phyloP scores from a whole-genome alignment of 345 rosid genomes.

The Populus ilicifolia region DNA sequence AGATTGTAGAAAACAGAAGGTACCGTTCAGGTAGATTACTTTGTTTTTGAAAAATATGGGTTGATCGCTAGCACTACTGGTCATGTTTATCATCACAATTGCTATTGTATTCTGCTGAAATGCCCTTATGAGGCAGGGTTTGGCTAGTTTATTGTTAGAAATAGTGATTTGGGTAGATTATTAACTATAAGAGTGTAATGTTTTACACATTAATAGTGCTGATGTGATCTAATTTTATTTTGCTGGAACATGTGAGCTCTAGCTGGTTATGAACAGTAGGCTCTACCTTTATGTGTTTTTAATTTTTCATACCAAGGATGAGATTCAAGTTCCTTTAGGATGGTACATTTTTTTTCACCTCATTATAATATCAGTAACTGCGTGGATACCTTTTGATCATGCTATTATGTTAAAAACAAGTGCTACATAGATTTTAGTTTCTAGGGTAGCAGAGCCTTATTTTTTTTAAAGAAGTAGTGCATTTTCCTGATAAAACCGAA shows the following conservation, averaged over 20 bases:
- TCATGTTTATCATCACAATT: not conserved
- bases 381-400: not conserved
- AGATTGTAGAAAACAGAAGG: not conserved
- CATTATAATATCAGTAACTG: not conserved
- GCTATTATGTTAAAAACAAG: not conserved
- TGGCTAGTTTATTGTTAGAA: not conserved
- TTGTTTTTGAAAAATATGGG: not conserved
- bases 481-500: conserved; percentile 6
- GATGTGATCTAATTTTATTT: not conserved
- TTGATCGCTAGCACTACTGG: not conserved
- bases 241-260: not conserved
- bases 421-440: not conserved
- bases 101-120: not conserved
- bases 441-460: not conserved
- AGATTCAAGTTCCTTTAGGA: not conserved
- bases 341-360: not conserved
- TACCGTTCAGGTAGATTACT: not conserved
- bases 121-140: not conserved
- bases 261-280: not conserved
- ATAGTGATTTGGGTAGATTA: not conserved
- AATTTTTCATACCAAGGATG: not conserved
- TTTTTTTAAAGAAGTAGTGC: not conserved
- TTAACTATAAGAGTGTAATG: not conserved
- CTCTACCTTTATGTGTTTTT: not conserved
- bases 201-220: not conserved